phyloP scores from a whole-genome alignment of 148 eudicot genomes.

The Nepenthes gracilis region DNA sequence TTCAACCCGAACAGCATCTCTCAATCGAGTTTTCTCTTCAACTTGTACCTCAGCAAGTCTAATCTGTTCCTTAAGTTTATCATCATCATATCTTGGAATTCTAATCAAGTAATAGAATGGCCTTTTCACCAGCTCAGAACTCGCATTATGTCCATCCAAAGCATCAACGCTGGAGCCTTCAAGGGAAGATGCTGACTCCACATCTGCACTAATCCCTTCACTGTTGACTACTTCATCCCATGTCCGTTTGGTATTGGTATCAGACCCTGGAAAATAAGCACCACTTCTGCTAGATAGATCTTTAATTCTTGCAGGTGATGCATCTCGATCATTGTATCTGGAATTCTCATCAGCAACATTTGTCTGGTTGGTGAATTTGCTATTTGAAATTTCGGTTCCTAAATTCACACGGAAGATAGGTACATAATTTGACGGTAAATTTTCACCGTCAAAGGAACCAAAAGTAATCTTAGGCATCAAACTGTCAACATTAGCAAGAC shows the following conservation, averaged over 20 bases:
- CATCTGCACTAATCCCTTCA: constrained; percentile 13
- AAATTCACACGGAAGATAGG: constrained; percentile 8
- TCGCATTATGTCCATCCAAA: constrained; percentile 19
- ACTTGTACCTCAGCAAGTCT: constrained; percentile 36
- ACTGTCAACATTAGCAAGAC: constrained; percentile 11
- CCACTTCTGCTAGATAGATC: constrained; percentile 11
- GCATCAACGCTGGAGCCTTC: constrained; percentile 26
- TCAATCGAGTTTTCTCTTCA: constrained; percentile 42
- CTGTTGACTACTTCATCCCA: constrained; percentile 17
- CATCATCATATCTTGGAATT: constrained; percentile 69
- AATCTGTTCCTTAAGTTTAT: constrained; percentile 45
- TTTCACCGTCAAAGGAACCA: constrained; percentile 21
- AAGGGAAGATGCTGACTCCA: constrained; percentile 20
- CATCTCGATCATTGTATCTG: too few species aligned
- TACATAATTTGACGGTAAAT: neutral
- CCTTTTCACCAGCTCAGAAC: constrained; percentile 25
- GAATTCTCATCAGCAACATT: too few species aligned
- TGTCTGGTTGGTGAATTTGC: neutral
- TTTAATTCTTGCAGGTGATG: too few species aligned
- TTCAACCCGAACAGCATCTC: constrained; percentile 52
- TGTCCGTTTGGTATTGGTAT: constrained; percentile 7
- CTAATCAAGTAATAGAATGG: constrained; percentile 69
- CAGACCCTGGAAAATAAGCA: neutral
- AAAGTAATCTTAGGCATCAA: constrained; percentile 18
- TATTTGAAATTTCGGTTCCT: neutral